Evolutionary conservation across 2,329 filamentous ascomycete genomes (phyloP), one percentile per base, ranked within the genome.

Genomic region (Pyrenochaeta sp.): DNA sequence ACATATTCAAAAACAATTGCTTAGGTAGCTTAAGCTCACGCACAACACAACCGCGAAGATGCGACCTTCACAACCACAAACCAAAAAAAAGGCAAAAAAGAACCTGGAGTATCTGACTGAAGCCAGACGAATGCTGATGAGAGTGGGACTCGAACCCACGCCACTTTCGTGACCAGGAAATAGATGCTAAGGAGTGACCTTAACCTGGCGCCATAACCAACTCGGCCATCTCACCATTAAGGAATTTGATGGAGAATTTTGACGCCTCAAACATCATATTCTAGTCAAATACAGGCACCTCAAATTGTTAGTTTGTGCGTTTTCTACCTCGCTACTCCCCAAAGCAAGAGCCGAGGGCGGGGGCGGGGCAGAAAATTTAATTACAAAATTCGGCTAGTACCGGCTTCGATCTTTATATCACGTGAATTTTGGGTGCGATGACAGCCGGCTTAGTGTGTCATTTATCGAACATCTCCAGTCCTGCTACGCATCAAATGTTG

Each of bases 121-220:
- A n/a, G 32, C 23, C 35, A 41, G 43, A 58, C 44, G 51, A 61
- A 60, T 63, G 42, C 31, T 68, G 64, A 68, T 65, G 61, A 66
- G 64, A 67, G 63, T 66, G 65, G 55, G 65, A 68, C 60, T 66
- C 57, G 63, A 66, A 66, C 63, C 52, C 63, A 64, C 63, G 63
- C 61, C 56, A 60, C 31, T 66, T 67, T 62, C 63, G 60, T 63
- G 61, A 67, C 62, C 62, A 67, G 63, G 63, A 67, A 61, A 47
- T 48, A 51, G 29, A 11, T 59, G 53, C 48, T 60, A 63, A 61
- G 55, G 41, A 41, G 18, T 22, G 39, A 61, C 60, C 60, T 64
- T 64, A 64, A 64, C 60, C 60, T 64, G 60, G 58, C 60, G 60
- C 60, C 60, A 61, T 64, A 63, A 63, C 60, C 60, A 62, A 55